These are phyloP conservation scores for Cercospora berteroae DNA, from an alignment of 2,329 filamentous ascomycete species.

Conservation along the genomic window DNA sequence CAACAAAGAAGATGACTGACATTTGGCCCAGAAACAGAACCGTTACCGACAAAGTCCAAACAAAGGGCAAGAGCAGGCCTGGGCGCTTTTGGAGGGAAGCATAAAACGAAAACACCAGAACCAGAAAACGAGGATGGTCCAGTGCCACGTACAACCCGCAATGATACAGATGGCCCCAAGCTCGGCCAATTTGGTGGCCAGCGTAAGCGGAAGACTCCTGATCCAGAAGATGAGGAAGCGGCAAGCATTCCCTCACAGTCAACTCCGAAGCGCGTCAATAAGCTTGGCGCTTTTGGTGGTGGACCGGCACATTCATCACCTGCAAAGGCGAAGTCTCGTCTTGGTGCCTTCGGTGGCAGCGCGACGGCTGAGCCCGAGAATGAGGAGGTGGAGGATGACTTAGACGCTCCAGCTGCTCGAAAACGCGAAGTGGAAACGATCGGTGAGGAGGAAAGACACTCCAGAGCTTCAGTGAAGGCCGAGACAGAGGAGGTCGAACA, in stretches of 20 bases:
- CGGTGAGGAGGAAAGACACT: conserved; percentile 4
- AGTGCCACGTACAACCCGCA: background rate
- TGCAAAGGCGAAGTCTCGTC: background rate
- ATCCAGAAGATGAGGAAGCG: background rate
- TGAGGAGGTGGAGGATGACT: background rate
- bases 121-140: background rate
- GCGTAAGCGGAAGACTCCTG: background rate
- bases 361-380: background rate
- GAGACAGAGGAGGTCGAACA: conserved; percentile 4
- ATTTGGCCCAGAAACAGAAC: background rate
- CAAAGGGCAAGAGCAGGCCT: background rate
- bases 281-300: conserved; percentile 13
- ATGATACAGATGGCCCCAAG: background rate
- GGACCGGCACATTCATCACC: background rate
- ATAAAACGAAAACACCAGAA: background rate
- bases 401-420: background rate
- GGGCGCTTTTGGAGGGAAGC: conserved; percentile 8
- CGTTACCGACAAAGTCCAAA: background rate
- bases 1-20: background rate
- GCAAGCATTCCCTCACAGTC: background rate
- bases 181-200: conserved; percentile 14
- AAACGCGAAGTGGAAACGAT: background rate
- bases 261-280: background rate
- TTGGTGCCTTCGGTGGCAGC: conserved; percentile 8
- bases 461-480: background rate